A percentile compares a stretch with the other conserved stretches of the same genome.
Evolutionary conservation across 352 stramenopile genomes (phyloP).

Genomic region (Plasmopara viticola): DNA sequence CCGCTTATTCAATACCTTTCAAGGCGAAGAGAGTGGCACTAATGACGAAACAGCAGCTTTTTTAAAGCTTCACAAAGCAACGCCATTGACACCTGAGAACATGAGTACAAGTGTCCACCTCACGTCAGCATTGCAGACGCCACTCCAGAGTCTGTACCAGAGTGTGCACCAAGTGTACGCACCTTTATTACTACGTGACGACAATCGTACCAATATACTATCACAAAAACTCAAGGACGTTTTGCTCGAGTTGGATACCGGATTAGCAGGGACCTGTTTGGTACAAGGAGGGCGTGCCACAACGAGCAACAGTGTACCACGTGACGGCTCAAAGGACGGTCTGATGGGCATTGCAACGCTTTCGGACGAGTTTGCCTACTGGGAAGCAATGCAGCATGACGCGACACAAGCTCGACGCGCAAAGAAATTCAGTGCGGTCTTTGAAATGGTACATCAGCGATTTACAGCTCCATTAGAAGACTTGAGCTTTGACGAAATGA

Average conservation of each 20-base stretch:
- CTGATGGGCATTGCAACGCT: constrained; percentile 80
- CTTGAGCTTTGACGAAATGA: constrained; percentile 71
- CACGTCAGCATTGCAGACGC: constrained; percentile 56
- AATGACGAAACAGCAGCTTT: constrained; percentile 46
- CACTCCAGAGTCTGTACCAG: constrained; percentile 76
- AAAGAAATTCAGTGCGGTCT: constrained; percentile 69
- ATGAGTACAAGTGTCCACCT: constrained; percentile 72
- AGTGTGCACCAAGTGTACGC: constrained; percentile 79
- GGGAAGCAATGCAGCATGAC: constrained; percentile 50
- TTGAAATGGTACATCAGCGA: constrained; percentile 79
- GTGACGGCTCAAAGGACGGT: constrained; percentile 25
- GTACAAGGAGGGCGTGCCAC: constrained; percentile 18
- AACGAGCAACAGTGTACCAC: constrained; percentile 9
- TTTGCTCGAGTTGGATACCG: constrained; percentile 64
- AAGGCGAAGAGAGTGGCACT: constrained; percentile 7
- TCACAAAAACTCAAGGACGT: constrained; percentile 80
- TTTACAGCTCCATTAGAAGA: constrained; percentile 50
- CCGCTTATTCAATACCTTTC: constrained; percentile 13
- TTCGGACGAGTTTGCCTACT: constrained; percentile 85
- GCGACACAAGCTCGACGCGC: constrained; percentile 49
- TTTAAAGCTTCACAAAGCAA: constrained; percentile 43
- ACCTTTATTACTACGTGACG: constrained; percentile 57
- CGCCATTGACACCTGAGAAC: constrained; percentile 53
- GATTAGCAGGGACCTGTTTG: constrained; percentile 43
- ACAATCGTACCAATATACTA: constrained; percentile 36